phyloP scores from a whole-genome alignment of 176 grass and related monocot genomes.

The Oryza officinalis region DNA sequence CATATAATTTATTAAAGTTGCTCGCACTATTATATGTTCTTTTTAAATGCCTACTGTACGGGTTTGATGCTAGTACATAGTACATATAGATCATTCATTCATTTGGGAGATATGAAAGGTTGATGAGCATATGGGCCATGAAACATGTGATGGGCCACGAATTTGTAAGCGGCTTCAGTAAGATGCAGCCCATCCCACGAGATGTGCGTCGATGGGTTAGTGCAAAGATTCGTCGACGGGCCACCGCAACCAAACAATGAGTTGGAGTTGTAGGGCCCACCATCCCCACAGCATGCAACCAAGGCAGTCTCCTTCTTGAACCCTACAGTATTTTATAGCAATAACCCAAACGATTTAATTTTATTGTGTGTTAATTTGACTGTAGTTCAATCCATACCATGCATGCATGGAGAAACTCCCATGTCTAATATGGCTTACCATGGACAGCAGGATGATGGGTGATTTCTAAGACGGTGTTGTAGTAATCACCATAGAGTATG shows the following conservation, averaged over 20 bases:
- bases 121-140: background rate
- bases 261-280: background rate
- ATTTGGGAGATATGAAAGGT: background rate
- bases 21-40: background rate
- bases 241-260: background rate
- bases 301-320: background rate
- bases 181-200: conserved; percentile 27
- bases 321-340: background rate
- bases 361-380: too few species aligned
- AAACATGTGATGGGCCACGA: conserved; percentile 6
- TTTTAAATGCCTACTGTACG: too few species aligned
- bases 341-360: background rate
- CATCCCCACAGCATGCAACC: conserved; percentile 26
- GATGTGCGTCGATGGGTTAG: background rate
- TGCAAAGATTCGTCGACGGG: background rate
- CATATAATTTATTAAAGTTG: background rate
- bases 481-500: conserved; percentile 39
- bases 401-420: background rate
- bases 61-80: too few species aligned
- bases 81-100: background rate
- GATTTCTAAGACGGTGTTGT: background rate
- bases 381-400: too few species aligned
- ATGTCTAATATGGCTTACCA: background rate
- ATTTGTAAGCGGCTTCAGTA: conserved; percentile 3
- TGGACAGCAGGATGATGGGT: background rate